A percentile compares a stretch with the other conserved stretches of the same genome.
Conservation (phyloP, 768 basidiomycete species). For the Boletus reticuloceps region DNA sequence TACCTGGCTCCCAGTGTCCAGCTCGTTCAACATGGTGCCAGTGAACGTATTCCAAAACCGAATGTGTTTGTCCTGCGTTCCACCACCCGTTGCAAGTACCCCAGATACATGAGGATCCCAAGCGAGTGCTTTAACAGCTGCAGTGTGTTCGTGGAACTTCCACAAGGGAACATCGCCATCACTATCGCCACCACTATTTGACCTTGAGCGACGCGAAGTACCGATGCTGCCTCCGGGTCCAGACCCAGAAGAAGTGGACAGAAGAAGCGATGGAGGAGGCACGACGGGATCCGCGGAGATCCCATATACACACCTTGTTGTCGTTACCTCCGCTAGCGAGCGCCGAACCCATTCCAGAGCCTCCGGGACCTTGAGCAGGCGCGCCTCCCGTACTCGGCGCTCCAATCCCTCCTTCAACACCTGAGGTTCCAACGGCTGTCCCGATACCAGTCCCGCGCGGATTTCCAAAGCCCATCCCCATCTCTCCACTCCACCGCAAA, state of each 20-base stretch:
- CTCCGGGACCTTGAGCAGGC: constrained; percentile 26
- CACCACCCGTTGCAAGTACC: constrained; percentile 90
- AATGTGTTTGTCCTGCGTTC: constrained; percentile 98
- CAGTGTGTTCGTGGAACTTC: constrained; percentile 96
- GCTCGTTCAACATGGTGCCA: constrained; percentile 79
- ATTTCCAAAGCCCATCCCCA: constrained; percentile 27
- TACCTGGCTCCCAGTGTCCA: constrained; percentile 97
- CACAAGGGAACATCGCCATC: constrained; percentile 69
- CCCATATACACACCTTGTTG: constrained; percentile 99
- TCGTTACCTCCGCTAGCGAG: constrained; percentile 97
- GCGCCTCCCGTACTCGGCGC: constrained; percentile 21
- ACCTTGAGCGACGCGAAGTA: constrained; percentile 23
- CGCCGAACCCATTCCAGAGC: constrained; percentile 43
- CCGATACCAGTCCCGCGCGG: constrained; percentile 16
- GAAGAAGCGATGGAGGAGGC: constrained; percentile 27
- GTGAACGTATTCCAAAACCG: constrained; percentile 94
- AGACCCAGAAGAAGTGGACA: constrained; percentile 25
- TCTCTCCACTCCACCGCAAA: constrained; percentile 73
- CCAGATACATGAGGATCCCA: constrained; percentile 97
- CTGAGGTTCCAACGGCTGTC: constrained; percentile 9
- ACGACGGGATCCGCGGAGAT: constrained; percentile 64
- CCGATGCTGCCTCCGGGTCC: constrained; percentile 29
- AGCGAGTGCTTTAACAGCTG: constrained; percentile 96
- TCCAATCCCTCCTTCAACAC: constrained; percentile 28
- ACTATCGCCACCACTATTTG: constrained; percentile 26